A percentile compares a stretch with the other conserved stretches of the same genome.
These are phyloP conservation scores for Dorcoceras hygrometricum DNA, from an alignment of 257 asterid species.

Conservation along the genomic window DNA sequence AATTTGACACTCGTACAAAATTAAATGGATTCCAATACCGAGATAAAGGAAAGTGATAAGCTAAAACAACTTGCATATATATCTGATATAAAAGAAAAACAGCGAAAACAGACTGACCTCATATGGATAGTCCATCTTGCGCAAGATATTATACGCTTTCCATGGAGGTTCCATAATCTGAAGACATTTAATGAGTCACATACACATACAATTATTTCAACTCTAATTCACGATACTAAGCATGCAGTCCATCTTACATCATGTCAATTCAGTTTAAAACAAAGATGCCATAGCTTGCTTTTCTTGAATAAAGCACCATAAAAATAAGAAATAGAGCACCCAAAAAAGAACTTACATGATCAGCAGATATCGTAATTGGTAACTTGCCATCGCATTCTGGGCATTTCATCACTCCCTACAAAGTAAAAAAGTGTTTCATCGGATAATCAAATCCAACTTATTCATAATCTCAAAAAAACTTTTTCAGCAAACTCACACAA, in stretches of 20 bases:
- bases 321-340: conserved; percentile 22
- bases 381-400: conserved; percentile 90
- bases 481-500: conserved; percentile 11
- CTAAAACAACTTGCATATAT: conserved; percentile 5
- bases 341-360: conserved; percentile 66
- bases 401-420: conserved; percentile 97
- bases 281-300: background rate
- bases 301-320: conserved; percentile 13
- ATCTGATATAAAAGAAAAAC: conserved; percentile 18
- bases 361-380: conserved; percentile 81
- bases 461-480: conserved; percentile 8
- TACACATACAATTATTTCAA: conserved; percentile 5
- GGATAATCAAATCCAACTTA: conserved; percentile 26
- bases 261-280: conserved; percentile 14
- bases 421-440: conserved; percentile 26
- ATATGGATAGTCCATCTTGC: conserved; percentile 92
- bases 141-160: conserved; percentile 81
- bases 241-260: conserved; percentile 16
- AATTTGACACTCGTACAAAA: too few relatives aligned
- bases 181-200: conserved; percentile 24
- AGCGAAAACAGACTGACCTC: conserved; percentile 59
- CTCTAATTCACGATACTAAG: conserved; percentile 13
- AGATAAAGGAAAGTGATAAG: conserved; percentile 13
- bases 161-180: conserved; percentile 99
- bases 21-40: background rate